Base-by-base conservation (phyloP, 2,329 filamentous ascomycete genomes). In the Aureobasidium sp. region DNA sequence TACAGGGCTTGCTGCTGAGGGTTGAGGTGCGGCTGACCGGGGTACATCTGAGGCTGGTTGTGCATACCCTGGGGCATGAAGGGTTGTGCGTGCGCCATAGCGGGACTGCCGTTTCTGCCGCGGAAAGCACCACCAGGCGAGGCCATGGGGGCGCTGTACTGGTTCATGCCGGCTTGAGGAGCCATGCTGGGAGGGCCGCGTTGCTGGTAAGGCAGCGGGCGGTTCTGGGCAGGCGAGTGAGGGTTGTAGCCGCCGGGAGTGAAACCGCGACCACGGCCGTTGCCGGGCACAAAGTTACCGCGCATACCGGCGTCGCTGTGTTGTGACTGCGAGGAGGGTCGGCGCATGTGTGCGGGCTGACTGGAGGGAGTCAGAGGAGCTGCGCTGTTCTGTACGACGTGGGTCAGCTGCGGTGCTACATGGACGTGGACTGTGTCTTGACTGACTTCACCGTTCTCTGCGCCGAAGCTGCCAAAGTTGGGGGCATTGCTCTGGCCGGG, bases 261-360 rank as follows among this genome's bases (percentile, higher is more conserved):
- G 69, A 77, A 83, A 64, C 79, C 78, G 63, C 79, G 80, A 51
- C 78, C 76, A 63, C 79, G 80, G 66, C 76, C 74, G 64, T 75
- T 78, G 62, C 72, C 73, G 13, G 74, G 72, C 29, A 71, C 68
- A 64, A 75, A 79, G 42, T 71, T 70, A 13, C 72, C 71, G 36
- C 68, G 68, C 57, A 66, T 63, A 73, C 81, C 83, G 75, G 87
- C 83, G 66, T 92, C 88, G 72, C 84, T 85, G 74, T 93, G 89
- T 66, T 85, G 82, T 27, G 90, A 95, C 71, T 94, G 91, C 41
- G 88, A 88, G 34, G 93, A 97, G 72, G 93, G 89, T 68, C 91
- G 88, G 70, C 93, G 88, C 68, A 90, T 83, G 75, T 97, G 92
- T 66, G 82, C 84, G n/a, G 85, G 81, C 69, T 88, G 88, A 60